Base-by-base conservation (phyloP, 805 yeast species). In the Cephaloascus fragrans region DNA sequence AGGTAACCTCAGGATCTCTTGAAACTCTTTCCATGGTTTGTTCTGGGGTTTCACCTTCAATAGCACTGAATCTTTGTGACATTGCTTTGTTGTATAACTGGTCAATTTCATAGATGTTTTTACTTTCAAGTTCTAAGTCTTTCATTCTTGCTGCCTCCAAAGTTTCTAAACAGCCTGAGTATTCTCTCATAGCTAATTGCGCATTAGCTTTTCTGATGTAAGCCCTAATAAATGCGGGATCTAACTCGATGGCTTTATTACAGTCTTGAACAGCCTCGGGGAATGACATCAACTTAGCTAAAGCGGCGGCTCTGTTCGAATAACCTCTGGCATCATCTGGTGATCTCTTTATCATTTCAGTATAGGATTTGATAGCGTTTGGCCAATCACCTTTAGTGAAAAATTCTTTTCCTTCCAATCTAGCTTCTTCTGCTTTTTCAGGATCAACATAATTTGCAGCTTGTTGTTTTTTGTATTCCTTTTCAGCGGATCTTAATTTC, bases 351-450 rank as follows among this genome's bases (percentile, higher is more conserved):
- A 90, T 71, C 89, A 93, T 93, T 65, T 93, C 98, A 37, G 94
- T 73, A 64, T 93, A 93, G 3, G 95, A 83, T 59, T 84, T 83
- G 34, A 93, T 96, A 18, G 97, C 97, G 47, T 71, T 80, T 46
- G 98, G 97, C 96, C 96, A 90, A 62, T 90, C 96, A 37, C 86
- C 93, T 50, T 84, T 82, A 43, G 83, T 77, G 74, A 93, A 93
- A 54, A 61, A 77, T 18, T 84, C 90, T 62, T 85, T 90, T 60
- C 99, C 99, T 61, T 80, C 73, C 44, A 87, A 69, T 65, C 98
- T 83, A 18, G 97, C 97, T 58, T 80, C 90, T 61, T 90, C 97
- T 8, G 97, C 97, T 64, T 85, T 80, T 50, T 70, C 96, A 29
- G 95, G 95, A 59, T 88, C 83, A 49, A 90, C 63, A 58, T 89